Base-by-base conservation (phyloP, 108 stramenopile species). In the Fragilaria crotonensis region DNA sequence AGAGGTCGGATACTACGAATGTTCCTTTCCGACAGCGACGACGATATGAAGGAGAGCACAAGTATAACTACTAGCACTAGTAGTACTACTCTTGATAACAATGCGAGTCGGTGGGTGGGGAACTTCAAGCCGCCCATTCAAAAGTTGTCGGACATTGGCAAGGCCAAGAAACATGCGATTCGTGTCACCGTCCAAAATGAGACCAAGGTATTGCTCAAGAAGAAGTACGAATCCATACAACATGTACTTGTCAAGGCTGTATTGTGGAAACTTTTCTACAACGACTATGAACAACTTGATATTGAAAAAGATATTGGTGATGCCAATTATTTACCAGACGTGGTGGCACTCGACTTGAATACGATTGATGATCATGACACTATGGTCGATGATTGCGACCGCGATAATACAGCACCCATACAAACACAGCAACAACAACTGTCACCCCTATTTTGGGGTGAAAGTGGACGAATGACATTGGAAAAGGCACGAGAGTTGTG, bases 301-400 rank as follows among this genome's bases (percentile, higher is more conserved):
- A 71, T 71, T 20, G 70, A 71, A 52, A 25, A 36, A 17, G 70
- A 71, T 52, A 71, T 71, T 59, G 63, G 63, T 20, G 70, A 71
- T 64, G 45, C 63, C 5, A 49, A 64, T 27, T 71, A 71, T 52
- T 33, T 64, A 7, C 70, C 70, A 5, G 70, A 71, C 48, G 68
- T 70, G 5, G 36, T 70, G 23, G 41, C 54, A 0, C 14, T 11
- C 36, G 36, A 11, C 36, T 14, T 50, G 48, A 18, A 57, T 57
- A 29, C 5, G 20, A 20, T 21, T 41, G n/a, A 29, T 29, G 7
- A 11, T 9, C 11, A 30, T 20, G 29, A 19, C 2, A 51, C 32
- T 20, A 4, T 32, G 1, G 44, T n/a, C 1, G 18, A 33, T 0
- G 32, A 32, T 4, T 29, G 28, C 30, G 11, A 14, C 7, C 36